Evolutionary conservation across 495 filamentous ascomycete genomes (phyloP), one percentile per base, ranked within the genome.

Genomic region (Podospora fimiseda): DNA sequence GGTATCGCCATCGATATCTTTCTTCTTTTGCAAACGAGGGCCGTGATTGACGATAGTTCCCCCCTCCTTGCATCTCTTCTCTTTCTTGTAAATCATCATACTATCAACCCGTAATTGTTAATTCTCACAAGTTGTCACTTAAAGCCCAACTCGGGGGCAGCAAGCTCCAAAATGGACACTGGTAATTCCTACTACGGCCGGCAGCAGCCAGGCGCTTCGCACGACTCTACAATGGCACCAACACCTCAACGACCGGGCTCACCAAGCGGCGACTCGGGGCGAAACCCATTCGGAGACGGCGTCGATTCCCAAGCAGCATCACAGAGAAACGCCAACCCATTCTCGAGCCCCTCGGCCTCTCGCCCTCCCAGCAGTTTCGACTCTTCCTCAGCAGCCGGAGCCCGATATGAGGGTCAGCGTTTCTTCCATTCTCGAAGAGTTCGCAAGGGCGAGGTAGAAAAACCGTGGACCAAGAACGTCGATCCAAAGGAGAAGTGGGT

Each of bases 401-500:
- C 67, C 38, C 65, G 57, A 48, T 62, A 66, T 27, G 57, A 61
- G 9, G 55, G 64, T 15, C 67, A 74, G 52, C 72, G 77, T 57
- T 92, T 87, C 65, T 92, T 92, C 67, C 85, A 84, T 65, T 90
- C 87, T 11, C 72, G 88, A 39, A 70, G 87, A 52, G 72, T 92
- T 33, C 79, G 77, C 64, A 86, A 87, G 64, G 84, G 79, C 37
- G 80, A 86, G 37, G 65, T 85, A 14, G 79, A 88, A 56, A 80
- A 83, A 63, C 84, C 87, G 16, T 91, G 88, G 87, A 61, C 80
- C 27, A 65, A 72, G 16, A 79, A 81, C 56, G 80, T 75, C 48
- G 86, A 91, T 61, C 84, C 87, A 3, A 83, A 78, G 63, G 85
- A 90, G 75, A 90, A 89, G 72, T 91, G 88, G 88, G 83, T 88